Evolutionary conservation across 2,329 filamentous ascomycete genomes (phyloP).

Genomic region (Bipolaris gigantea): DNA sequence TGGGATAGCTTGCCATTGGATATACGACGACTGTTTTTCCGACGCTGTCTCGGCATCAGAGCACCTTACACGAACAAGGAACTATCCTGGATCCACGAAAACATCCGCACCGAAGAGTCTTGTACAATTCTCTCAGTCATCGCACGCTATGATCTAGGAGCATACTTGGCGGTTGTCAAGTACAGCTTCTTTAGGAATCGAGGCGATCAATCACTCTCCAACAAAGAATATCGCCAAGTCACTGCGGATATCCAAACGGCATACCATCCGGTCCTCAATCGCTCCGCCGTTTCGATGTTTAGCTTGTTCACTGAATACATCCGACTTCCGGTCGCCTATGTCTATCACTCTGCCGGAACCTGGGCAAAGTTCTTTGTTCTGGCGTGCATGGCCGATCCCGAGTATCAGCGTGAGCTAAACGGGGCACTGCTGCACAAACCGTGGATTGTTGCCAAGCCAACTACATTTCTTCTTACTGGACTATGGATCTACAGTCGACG

Average conservation of each 20-base stretch:
- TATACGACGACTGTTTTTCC: slow-evolving; percentile 52
- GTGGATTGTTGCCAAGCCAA: slow-evolving; percentile 41
- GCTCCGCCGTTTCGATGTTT: slow-evolving; percentile 30
- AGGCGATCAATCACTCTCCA: slow-evolving; percentile 23
- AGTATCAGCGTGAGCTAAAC: slow-evolving; percentile 56
- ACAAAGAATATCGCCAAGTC: slow-evolving; percentile 39
- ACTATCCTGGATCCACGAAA: slow-evolving; percentile 50
- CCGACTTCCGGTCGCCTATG: slow-evolving; percentile 42
- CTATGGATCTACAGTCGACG: slow-evolving; percentile 54
- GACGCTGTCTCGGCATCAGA: slow-evolving; percentile 50
- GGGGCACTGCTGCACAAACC: slow-evolving; percentile 47
- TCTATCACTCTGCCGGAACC: slow-evolving; percentile 50
- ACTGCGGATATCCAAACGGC: slow-evolving; percentile 39
- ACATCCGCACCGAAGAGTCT: slow-evolving; percentile 47
- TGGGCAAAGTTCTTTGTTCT: slow-evolving; percentile 55
- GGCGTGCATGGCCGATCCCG: slow-evolving; percentile 55
- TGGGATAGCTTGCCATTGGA: slow-evolving; percentile 55
- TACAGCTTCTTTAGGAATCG: slow-evolving; percentile 37
- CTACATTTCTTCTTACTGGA: slow-evolving; percentile 48
- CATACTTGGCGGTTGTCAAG: slow-evolving; percentile 42
- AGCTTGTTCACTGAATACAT: slow-evolving; percentile 32
- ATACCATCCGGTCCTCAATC: slow-evolving; percentile 37
- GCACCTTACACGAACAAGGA: slow-evolving; percentile 47
- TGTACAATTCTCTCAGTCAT: slow-evolving; percentile 47
- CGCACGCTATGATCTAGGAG: slow-evolving; percentile 54